A percentile compares a stretch with the other conserved stretches of the same genome.
phyloP scores from a whole-genome alignment of 768 basidiomycete genomes.

The Tulasnella sp. region DNA sequence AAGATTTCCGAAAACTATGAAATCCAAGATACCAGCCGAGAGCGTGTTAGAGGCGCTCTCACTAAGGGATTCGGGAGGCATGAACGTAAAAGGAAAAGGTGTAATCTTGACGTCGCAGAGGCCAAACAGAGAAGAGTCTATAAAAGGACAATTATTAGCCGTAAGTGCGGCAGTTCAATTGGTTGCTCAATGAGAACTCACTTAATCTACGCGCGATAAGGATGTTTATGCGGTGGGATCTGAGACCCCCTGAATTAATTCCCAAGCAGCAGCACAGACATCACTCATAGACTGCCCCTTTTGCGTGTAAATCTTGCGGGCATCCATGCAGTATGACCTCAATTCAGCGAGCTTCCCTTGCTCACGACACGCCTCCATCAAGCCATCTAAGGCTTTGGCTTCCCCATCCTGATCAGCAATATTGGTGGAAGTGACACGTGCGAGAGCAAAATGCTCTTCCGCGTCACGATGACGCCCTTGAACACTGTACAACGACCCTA shows the following conservation, averaged over 20 bases:
- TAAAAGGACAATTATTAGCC: no score
- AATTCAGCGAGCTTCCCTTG: background rate
- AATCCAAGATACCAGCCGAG: no score
- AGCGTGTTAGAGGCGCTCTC: no score
- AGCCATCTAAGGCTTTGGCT: background rate
- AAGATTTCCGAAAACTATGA: no score
- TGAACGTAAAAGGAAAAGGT: no score
- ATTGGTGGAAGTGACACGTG: background rate
- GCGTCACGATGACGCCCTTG: background rate
- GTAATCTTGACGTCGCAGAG: no score
- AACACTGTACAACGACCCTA: background rate
- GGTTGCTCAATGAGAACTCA: no score
- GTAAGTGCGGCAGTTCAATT: no score
- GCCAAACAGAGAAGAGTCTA: no score
- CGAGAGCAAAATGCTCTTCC: background rate
- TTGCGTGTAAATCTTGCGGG: background rate
- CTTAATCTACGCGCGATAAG: background rate
- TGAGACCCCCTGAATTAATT: background rate
- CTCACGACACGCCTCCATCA: background rate
- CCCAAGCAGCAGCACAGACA: background rate
- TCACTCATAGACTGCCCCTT: background rate
- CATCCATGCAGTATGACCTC: background rate
- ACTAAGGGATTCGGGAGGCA: no score
- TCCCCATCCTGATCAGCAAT: background rate
- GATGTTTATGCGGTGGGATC: no score